A percentile compares a stretch with the other conserved stretches of the same genome.
phyloP scores from a whole-genome alignment of 2,329 filamentous ascomycete genomes.

The Verticillium isaacii region DNA sequence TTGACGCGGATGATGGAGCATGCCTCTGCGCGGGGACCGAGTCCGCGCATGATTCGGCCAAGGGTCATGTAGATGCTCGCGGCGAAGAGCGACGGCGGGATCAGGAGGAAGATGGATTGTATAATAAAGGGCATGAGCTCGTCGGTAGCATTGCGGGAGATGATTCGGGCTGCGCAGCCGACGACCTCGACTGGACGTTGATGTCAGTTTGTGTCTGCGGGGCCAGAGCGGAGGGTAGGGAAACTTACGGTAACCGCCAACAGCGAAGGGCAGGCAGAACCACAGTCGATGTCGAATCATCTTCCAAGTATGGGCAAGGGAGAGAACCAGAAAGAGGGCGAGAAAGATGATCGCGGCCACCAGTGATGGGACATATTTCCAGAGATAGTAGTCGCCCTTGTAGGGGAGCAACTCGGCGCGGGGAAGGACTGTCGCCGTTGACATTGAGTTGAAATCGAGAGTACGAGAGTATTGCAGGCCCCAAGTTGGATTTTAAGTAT shows the following conservation, averaged over 20 bases:
- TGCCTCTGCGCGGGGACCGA: slow-evolving; percentile 25
- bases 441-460: neutral
- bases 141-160: slow-evolving; percentile 17
- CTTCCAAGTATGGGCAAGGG: slow-evolving; percentile 30
- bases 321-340: slow-evolving; percentile 33
- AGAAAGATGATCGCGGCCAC: slow-evolving; percentile 37
- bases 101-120: slow-evolving; percentile 27
- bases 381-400: slow-evolving; percentile 21
- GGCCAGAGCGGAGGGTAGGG: slow-evolving; percentile 25
- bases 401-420: neutral
- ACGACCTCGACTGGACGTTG: neutral
- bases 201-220: neutral
- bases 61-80: slow-evolving; percentile 42
- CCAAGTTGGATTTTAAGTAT: no score
- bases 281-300: slow-evolving; percentile 22
- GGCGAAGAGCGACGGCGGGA: slow-evolving; percentile 35
- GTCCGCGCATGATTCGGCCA: slow-evolving; percentile 30
- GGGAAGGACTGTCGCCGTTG: neutral
- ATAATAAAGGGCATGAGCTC: slow-evolving; percentile 28
- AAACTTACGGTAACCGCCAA: slow-evolving; percentile 8
- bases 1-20: slow-evolving; percentile 33
- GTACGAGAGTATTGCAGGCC: neutral
- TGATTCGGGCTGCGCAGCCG: slow-evolving; percentile 9
- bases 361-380: slow-evolving; percentile 33
- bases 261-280: slow-evolving; percentile 10